Base-by-base conservation (phyloP, 352 stramenopile genomes). In the Phytophthora sp. region DNA sequence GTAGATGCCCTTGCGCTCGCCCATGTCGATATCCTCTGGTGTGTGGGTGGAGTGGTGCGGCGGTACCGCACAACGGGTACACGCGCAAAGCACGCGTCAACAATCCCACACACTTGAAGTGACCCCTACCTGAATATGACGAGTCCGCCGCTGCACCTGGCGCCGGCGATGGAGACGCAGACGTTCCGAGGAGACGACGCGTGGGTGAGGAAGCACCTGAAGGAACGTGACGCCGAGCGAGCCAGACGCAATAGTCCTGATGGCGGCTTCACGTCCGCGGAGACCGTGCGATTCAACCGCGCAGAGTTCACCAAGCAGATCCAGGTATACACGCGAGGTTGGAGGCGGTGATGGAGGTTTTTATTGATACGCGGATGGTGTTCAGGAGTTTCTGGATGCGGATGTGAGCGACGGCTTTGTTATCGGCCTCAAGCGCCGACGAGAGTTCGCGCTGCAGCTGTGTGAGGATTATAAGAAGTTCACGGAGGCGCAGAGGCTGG, bases 381-480 rank as follows among this genome's bases (percentile, higher is more conserved):
- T 0, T 1, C 32, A 89, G 80, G 68, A 76, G 43, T 78, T 91
- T 10, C 52, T 93, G 28, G 80, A 86, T 37, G 78, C 72, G 6
- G 82, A 93, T 15, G 77, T 82, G 37, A 86, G 79, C 53, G 82
- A 87, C n/a, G 87, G 87, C 34, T 95, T 95, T 42, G 87, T 95
- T 24, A 91, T 92, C 42, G 80, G 82, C 3, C 73, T 94, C 46
- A 95, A 95, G 70, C 77, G 77, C 15, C 82, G 82, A 3, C 77
- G 83, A 56, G 87, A 94, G 56, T 91, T 95, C 39, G 87, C 84
- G 31, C 61, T 84, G 50, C 77, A 86, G 65, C 66, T 93, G 34
- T 93, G 84, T 34, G 68, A 82, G 17, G 78, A 91, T 46, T 95
- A 94, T 69, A 79, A 74, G 57, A 78, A 80, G 42, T 94, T 92